These are phyloP conservation scores for Pseudogymnoascus sp. DNA, from an alignment of 2,329 filamentous ascomycete species.

Conservation along the genomic window DNA sequence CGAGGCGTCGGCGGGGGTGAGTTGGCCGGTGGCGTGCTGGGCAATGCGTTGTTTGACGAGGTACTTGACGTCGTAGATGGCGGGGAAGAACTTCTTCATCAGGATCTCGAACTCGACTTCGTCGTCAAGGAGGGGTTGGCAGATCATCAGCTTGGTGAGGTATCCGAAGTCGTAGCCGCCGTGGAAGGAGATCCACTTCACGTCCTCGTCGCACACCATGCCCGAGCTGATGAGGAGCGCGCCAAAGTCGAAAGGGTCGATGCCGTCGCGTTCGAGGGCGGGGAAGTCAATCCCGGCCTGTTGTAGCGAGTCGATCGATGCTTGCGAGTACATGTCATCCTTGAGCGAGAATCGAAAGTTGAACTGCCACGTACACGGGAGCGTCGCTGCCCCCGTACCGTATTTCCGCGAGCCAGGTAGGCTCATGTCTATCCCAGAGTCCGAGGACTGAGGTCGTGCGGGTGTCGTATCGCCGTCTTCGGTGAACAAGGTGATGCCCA, in stretches of 20 bases:
- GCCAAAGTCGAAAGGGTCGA: constrained; percentile 84
- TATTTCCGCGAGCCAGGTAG: constrained; percentile 34
- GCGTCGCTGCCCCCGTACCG: constrained; percentile 40
- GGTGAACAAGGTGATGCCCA: constrained; percentile 90
- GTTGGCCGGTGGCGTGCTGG: constrained; percentile 56
- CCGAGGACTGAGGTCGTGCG: constrained; percentile 46
- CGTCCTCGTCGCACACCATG: constrained; percentile 76
- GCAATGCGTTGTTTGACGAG: constrained; percentile 84
- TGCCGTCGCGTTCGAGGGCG: constrained; percentile 77
- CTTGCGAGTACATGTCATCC: constrained; percentile 95
- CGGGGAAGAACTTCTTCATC: constrained; percentile 88
- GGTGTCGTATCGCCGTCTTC: constrained; percentile 82
- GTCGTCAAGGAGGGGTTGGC: constrained; percentile 75
- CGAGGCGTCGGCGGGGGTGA: constrained; percentile 54
- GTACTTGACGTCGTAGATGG: constrained; percentile 93
- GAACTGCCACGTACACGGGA: constrained; percentile 96
- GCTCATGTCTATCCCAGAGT: constrained; percentile 37
- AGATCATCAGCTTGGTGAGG: constrained; percentile 85
- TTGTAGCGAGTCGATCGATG: constrained; percentile 84
- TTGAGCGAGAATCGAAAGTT: constrained; percentile 96
- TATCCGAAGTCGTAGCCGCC: constrained; percentile 98
- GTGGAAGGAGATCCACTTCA: constrained; percentile 96
- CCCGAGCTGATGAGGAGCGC: constrained; percentile 86
- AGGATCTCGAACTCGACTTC: constrained; percentile 83
- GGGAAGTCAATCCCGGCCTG: constrained; percentile 90